Base-by-base conservation (phyloP, 192 early-diverging fungal genomes). In the Coemansia sp. region DNA sequence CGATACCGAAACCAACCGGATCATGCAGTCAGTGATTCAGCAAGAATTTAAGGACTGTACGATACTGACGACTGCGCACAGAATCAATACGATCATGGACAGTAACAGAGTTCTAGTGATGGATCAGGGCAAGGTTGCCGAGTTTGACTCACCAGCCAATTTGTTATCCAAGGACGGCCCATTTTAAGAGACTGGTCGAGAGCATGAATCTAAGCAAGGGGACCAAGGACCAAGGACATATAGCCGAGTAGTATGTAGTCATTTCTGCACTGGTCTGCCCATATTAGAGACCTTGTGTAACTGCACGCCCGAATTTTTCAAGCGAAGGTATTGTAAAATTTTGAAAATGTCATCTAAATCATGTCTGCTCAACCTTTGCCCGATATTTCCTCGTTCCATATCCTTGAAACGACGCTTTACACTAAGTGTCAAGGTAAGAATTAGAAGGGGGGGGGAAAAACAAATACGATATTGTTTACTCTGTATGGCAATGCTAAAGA, bases 11-110 rank as follows among this genome's bases (percentile, higher is more conserved):
- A 87, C 85, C 2, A 88, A 90, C 68, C 71, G 65, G 19, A 37
- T 86, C 64, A 91, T 95, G 42, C 92, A 91, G 62, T 64, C 82
- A 15, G 75, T 89, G 11, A 82, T 91, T 21, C 83, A 81, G 1
- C 58, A 15, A 21, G 82, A 74, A 53, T 74, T 74, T 42, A 61
- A 21, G 12, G 57, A 68, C 0, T 68, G 66, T 34, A 74, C 73
- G 29, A 75, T 91, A 3, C 62, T 91, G 9, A 86, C 86, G 11
- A 91, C 89, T 62, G 90, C 90, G 2, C 90, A 94, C 71, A 86
- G 93, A 39, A 66, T 91, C 15, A 84, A 89, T 63, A 91, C 90
- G 1, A 78, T 87, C 8, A 64, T 87, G 84, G 81, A 85, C 44
- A 86, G 80, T 62, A 87, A 90, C 62, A 73, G 86, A 4, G 82